Evolutionary conservation across 192 early-diverging fungal species (phyloP).

Genomic region (Linnemannia hyalina): DNA sequence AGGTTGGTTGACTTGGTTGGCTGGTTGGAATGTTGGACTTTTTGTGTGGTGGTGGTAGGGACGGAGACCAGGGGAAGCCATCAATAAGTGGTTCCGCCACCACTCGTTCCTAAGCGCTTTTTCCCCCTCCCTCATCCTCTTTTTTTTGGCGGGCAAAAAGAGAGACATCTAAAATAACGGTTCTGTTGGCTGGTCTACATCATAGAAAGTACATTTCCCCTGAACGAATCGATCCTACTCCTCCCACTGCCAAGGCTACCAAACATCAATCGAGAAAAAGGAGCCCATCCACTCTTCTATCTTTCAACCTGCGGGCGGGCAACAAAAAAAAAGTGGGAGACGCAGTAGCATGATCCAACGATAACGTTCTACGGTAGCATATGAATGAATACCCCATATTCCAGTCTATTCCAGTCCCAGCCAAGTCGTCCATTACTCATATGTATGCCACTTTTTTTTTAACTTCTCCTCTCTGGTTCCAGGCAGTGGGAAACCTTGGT

Average conservation of each 20-base stretch:
- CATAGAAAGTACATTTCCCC: not conserved
- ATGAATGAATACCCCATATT: not conserved
- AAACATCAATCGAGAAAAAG: not conserved
- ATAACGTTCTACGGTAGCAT: not conserved
- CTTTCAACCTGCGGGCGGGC: not conserved
- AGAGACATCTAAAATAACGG: too few species aligned
- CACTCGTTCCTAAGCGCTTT: not conserved
- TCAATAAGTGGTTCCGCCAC: not conserved
- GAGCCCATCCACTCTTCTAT: not conserved
- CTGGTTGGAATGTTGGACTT: not conserved
- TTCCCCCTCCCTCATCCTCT: not conserved
- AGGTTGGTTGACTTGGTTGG: not conserved
- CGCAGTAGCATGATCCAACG: not conserved
- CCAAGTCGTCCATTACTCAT: not conserved
- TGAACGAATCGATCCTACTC: not conserved
- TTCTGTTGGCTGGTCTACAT: not conserved
- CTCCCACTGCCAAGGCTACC: not conserved
- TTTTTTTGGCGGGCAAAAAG: not conserved
- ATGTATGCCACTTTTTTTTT: not conserved
- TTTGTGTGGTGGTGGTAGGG: not conserved
- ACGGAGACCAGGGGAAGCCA: not conserved
- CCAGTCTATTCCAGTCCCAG: not conserved
- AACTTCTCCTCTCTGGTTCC: too few species aligned
- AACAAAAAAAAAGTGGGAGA: not conserved
- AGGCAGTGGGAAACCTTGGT: too few species aligned